These are phyloP conservation scores for Saccharomyces uvarum DNA, from an alignment of 1,139 yeast genomes.

Conservation along the genomic window DNA sequence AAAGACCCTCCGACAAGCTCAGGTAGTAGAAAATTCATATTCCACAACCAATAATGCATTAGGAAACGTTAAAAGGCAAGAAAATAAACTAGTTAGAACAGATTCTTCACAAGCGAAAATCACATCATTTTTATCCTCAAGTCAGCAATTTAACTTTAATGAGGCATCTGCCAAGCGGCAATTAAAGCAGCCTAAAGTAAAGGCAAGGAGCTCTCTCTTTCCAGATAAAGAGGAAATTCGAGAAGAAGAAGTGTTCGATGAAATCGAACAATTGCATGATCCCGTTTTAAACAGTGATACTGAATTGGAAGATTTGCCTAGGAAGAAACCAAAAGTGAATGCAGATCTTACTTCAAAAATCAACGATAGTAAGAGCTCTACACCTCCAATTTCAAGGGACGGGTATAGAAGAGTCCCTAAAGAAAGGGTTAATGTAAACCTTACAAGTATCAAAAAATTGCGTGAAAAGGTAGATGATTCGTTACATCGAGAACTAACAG, in stretches of 20 bases:
- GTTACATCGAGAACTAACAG: slow-evolving; percentile 51
- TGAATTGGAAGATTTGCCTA: background rate
- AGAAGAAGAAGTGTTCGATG: background rate
- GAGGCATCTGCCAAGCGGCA: background rate
- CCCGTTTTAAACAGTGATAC: background rate
- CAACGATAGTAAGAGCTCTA: background rate
- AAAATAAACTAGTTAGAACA: slow-evolving; percentile 63
- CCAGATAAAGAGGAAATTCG: background rate
- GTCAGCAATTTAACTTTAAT: slow-evolving; percentile 11
- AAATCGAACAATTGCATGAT: background rate
- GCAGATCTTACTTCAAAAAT: background rate
- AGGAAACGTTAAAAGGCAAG: slow-evolving; percentile 35
- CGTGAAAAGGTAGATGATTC: slow-evolving; percentile 42
- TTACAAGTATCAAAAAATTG: slow-evolving; percentile 54
- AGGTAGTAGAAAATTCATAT: background rate
- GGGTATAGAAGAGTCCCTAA: slow-evolving; percentile 16
- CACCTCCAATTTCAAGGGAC: slow-evolving; percentile 1
- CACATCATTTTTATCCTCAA: slow-evolving; percentile 36
- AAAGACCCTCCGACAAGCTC: slow-evolving; percentile 1
- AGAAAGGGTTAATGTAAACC: slow-evolving; percentile 36
- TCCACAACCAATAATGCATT: background rate
- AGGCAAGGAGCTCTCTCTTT: background rate
- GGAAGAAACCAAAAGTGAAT: background rate
- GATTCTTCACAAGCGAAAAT: slow-evolving; percentile 63
- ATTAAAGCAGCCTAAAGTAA: background rate